These are phyloP conservation scores for Trichoderma orchidacearum DNA, from an alignment of 495 filamentous ascomycete species.

Conservation along the genomic window DNA sequence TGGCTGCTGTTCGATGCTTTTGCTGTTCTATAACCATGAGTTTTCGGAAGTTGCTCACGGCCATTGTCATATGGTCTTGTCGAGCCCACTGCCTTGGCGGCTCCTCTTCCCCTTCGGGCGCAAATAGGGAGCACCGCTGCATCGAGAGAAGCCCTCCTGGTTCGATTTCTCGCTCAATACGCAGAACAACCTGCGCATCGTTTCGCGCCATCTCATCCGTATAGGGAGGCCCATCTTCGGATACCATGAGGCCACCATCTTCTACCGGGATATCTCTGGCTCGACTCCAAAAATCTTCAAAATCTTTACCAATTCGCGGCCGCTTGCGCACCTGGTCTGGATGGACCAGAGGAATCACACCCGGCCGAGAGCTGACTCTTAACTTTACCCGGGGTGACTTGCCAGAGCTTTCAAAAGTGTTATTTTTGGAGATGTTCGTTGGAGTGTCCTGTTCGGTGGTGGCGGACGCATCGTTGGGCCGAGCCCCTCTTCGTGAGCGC, in stretches of 20 bases:
- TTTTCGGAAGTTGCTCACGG: slow-evolving; percentile 66
- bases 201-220: slow-evolving; percentile 35
- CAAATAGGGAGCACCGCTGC: slow-evolving; percentile 58
- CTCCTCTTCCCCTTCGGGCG: slow-evolving; percentile 63
- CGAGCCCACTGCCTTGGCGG: slow-evolving; percentile 71
- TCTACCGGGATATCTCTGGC: slow-evolving; percentile 29
- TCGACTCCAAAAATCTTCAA: slow-evolving; percentile 37
- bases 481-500: background rate
- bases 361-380: slow-evolving; percentile 15
- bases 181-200: slow-evolving; percentile 41
- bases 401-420: slow-evolving; percentile 12
- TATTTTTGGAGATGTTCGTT: slow-evolving; percentile 7
- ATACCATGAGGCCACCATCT: slow-evolving; percentile 33
- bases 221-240: slow-evolving; percentile 40
- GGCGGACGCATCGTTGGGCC: background rate
- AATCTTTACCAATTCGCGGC: slow-evolving; percentile 30
- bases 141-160: slow-evolving; percentile 62
- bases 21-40: slow-evolving; percentile 64
- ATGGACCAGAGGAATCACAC: slow-evolving; percentile 37
- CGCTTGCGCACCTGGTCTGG: slow-evolving; percentile 34
- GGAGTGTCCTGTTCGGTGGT: slow-evolving; percentile 9
- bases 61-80: slow-evolving; percentile 68
- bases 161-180: slow-evolving; percentile 54
- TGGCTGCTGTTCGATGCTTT: slow-evolving; percentile 55
- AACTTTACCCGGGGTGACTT: slow-evolving; percentile 27